These are phyloP conservation scores for Gossypium anomalum DNA, from an alignment of 345 rosid genomes.

Conservation along the genomic window DNA sequence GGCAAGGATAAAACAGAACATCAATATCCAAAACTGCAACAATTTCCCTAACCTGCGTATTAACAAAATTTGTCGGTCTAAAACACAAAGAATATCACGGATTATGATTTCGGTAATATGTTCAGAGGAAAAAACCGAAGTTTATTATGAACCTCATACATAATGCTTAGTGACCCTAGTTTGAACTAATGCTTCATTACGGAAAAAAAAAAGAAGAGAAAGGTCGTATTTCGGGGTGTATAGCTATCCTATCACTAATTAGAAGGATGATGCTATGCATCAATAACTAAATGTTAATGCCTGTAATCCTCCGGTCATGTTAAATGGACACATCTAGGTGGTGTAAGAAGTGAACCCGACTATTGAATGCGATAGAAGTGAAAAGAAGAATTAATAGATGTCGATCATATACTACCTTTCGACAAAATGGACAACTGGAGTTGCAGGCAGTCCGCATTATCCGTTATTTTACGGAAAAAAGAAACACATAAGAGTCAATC, in stretches of 20 bases:
- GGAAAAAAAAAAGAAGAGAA: neutral
- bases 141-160: neutral
- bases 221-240: neutral
- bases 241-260: neutral
- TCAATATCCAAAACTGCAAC: slow-evolving; percentile 85
- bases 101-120: slow-evolving; percentile 2
- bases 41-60: slow-evolving; percentile 83
- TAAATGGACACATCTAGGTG: neutral
- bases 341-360: neutral
- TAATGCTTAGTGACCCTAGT: slow-evolving; percentile 1
- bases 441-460: slow-evolving; percentile 27
- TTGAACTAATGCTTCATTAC: neutral
- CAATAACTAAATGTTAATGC: neutral
- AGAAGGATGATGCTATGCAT: neutral
- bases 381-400: neutral
- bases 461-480: slow-evolving; percentile 11
- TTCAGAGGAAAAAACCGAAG: neutral
- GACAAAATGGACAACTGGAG: slow-evolving; percentile 93
- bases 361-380: neutral
- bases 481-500: slow-evolving; percentile 18
- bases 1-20: slow-evolving; percentile 90
- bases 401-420: slow-evolving; percentile 56
- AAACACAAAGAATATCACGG: neutral
- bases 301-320: neutral
- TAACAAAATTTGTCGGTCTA: slow-evolving; percentile 15